Conservation (phyloP, 1,284 basidiomycete species). For the Leccinum insolens region DNA sequence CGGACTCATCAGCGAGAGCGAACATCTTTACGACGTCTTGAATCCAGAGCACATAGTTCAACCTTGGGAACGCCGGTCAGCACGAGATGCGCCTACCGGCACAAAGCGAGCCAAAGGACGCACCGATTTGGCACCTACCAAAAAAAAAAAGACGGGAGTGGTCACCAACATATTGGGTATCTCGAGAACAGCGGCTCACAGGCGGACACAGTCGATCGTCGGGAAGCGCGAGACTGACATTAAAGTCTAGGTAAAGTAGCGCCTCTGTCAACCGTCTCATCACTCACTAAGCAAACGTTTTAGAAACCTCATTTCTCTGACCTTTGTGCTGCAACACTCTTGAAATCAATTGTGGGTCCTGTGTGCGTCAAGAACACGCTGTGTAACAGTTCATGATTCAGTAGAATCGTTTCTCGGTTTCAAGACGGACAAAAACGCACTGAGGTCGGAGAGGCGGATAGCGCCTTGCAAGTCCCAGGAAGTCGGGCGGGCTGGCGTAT, state of each 20-base stretch:
- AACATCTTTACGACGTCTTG: conserved; percentile 56
- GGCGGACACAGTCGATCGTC: conserved; percentile 83
- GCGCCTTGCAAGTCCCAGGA: conserved; percentile 56
- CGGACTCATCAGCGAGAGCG: conserved; percentile 12
- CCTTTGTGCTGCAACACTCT: conserved; percentile 70
- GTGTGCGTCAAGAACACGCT: conserved; percentile 39
- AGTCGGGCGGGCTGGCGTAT: conserved; percentile 65
- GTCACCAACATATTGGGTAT: neutral
- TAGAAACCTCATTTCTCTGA: conserved; percentile 30
- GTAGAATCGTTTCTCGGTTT: neutral
- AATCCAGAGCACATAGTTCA: conserved; percentile 81
- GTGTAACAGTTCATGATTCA: neutral
- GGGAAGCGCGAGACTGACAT: conserved; percentile 63
- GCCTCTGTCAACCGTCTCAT: conserved; percentile 75
- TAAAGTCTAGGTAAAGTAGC: conserved; percentile 76
- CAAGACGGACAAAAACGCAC: conserved; percentile 45
- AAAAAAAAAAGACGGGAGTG: neutral
- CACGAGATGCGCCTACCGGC: neutral
- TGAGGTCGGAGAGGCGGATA: conserved; percentile 63
- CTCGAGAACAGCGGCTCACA: conserved; percentile 44
- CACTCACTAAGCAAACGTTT: conserved; percentile 15
- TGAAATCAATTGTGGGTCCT: conserved; percentile 70
- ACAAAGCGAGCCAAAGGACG: neutral
- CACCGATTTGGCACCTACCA: conserved; percentile 72
- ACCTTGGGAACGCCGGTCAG: conserved; percentile 40